These are phyloP conservation scores for Neocucurbitaria cava DNA, from an alignment of 2,329 filamentous ascomycete genomes.

Conservation along the genomic window DNA sequence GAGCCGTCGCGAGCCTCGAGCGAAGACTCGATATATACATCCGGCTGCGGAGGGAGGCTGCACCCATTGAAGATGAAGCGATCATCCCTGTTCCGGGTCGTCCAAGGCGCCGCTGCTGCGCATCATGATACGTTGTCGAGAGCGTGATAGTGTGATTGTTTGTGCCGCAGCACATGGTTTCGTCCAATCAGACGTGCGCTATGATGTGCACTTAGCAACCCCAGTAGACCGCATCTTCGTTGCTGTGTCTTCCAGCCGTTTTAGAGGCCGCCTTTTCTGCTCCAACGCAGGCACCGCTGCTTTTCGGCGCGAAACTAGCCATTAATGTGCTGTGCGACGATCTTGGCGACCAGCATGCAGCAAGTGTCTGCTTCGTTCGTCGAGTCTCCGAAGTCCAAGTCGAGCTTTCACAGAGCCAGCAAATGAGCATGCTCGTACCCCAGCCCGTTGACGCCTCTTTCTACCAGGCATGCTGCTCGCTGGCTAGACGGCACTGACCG, in stretches of 20 bases:
- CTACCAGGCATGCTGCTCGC: slow-evolving; percentile 33
- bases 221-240: slow-evolving; percentile 31
- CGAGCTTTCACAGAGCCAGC: slow-evolving; percentile 32
- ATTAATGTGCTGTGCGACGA: slow-evolving; percentile 39
- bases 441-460: slow-evolving; percentile 46
- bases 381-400: slow-evolving; percentile 35
- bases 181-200: slow-evolving; percentile 22
- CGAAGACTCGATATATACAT: slow-evolving; percentile 22
- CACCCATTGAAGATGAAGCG: slow-evolving; percentile 13
- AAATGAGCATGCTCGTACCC: slow-evolving; percentile 34
- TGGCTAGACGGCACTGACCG: slow-evolving; percentile 33
- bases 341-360: slow-evolving; percentile 41
- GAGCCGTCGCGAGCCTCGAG: slow-evolving; percentile 9
- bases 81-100: slow-evolving; percentile 32
- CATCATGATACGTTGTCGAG: slow-evolving; percentile 24
- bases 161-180: slow-evolving; percentile 22
- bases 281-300: slow-evolving; percentile 44
- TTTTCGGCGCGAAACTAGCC: slow-evolving; percentile 39
- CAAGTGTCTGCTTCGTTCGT: slow-evolving; percentile 35
- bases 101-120: slow-evolving; percentile 24
- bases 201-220: slow-evolving; percentile 21
- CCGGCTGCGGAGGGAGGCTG: slow-evolving; percentile 5
- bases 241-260: slow-evolving; percentile 25
- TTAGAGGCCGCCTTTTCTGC: slow-evolving; percentile 36
- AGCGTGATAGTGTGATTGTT: slow-evolving; percentile 31